Evolutionary conservation across 2,329 filamentous ascomycete genomes (phyloP).

Genomic region (Aspergillus sp.): DNA sequence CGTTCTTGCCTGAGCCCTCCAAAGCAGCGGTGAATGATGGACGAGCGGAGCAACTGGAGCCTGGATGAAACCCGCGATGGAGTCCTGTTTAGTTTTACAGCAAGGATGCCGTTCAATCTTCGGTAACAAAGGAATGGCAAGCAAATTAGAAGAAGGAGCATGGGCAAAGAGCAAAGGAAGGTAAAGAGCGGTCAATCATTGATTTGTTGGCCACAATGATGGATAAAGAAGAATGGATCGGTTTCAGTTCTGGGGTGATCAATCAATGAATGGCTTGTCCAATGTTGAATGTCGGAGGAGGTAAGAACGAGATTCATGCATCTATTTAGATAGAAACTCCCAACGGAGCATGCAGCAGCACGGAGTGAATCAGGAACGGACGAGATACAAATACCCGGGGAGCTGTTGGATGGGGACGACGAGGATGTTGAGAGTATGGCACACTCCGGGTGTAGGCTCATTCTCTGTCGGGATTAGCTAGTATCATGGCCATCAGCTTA

Average conservation of each 20-base stretch:
- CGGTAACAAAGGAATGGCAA: neutral
- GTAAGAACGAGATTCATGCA: neutral
- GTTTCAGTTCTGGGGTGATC: neutral
- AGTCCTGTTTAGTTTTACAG: neutral
- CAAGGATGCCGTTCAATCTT: neutral
- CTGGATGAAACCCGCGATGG: constrained; percentile 2
- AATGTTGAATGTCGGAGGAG: neutral
- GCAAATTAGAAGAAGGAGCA: neutral
- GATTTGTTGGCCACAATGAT: neutral
- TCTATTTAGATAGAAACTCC: neutral
- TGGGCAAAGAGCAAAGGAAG: neutral
- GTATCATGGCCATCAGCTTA: constrained; percentile 2
- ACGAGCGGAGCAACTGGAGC: constrained; percentile 5
- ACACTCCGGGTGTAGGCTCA: no score
- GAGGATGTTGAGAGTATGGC: neutral
- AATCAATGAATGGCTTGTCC: neutral
- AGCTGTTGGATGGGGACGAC: neutral
- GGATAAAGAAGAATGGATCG: neutral
- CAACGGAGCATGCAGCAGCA: neutral
- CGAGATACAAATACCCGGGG: constrained; percentile 16
- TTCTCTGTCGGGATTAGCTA: neutral
- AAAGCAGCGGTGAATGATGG: constrained; percentile 8
- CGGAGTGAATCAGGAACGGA: constrained; percentile 3
- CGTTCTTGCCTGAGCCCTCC: neutral
- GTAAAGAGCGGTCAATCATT: constrained; percentile 17